Evolutionary conservation across 2,329 filamentous ascomycete genomes (phyloP).

Genomic region (Rasamsonia emersonii): DNA sequence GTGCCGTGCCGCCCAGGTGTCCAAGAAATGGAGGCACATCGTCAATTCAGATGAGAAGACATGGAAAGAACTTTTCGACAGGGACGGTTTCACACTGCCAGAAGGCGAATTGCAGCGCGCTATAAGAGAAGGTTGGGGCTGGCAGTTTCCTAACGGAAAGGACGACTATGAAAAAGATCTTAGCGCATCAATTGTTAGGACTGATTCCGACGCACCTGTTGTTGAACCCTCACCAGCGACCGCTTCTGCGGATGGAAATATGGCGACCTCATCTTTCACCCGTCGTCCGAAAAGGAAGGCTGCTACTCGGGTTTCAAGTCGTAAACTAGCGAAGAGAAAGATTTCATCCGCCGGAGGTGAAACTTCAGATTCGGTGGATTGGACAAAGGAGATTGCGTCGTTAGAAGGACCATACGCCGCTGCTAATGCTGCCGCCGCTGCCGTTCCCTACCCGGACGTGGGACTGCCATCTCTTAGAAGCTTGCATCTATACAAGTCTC

Average conservation of each 20-base stretch:
- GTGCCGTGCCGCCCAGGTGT: conserved; percentile 85
- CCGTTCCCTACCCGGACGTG: conserved; percentile 72
- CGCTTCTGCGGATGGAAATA: conserved; percentile 16
- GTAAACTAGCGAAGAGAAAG: conserved; percentile 52
- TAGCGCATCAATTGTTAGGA: conserved; percentile 42
- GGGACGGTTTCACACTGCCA: conserved; percentile 70
- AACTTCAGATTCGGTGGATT: conserved; percentile 33
- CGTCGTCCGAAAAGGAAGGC: conserved; percentile 42
- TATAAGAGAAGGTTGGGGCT: conserved; percentile 89
- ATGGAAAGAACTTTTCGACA: conserved; percentile 88
- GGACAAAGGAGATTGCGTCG: conserved; percentile 39
- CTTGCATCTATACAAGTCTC: conserved; percentile 89
- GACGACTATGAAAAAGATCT: conserved; percentile 76
- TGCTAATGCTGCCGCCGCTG: conserved; percentile 72
- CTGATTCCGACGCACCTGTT: conserved; percentile 29
- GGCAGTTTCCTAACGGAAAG: conserved; percentile 75
- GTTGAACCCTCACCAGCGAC: conserved; percentile 15
- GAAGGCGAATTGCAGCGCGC: conserved; percentile 77
- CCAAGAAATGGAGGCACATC: conserved; percentile 84
- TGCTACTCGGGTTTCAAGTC: conserved; percentile 33
- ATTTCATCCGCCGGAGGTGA: conserved; percentile 35
- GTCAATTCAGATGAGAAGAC: conserved; percentile 89
- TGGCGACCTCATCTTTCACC: conserved; percentile 14
- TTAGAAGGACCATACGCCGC: conserved; percentile 77
- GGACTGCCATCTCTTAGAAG: conserved; percentile 70